Evolutionary conservation across 2,329 filamentous ascomycete species (phyloP), one percentile per base, ranked within the genome.

Genomic region (Epichloe sp.): DNA sequence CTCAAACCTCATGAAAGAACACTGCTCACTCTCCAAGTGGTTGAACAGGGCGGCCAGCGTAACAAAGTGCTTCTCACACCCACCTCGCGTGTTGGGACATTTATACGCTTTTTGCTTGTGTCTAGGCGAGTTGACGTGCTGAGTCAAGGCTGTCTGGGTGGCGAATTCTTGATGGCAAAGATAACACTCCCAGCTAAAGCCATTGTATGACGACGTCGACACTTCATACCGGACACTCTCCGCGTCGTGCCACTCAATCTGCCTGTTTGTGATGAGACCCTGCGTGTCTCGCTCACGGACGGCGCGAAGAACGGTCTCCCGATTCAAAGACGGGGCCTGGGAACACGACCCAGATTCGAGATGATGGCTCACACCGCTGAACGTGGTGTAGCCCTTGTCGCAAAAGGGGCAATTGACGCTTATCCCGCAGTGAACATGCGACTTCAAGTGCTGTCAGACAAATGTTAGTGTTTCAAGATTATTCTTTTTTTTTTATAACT

Each of bases 371-470:
- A 82, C 54, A 11, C 77, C 79, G 1, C 73, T 76, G 2, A 77
- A 76, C 0, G 73, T 73, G 11, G 71, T 65, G 55, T 68, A 78
- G 5, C 4, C 17, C 1, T 38, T 52, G 37, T 65, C 59, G 64
- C 80, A 84, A 58, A 77, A 82, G 0, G 75, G 79, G 52, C 80
- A 85, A 0, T 40, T 1, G 7, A 80, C 60, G 2, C 61, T 61
- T 0, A 46, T 52, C 50, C 72, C 71, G 0, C 67, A 68, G 55
- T 85, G 80, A 48, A 61, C 57, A 6, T 65, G 65, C 0, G 78
- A 82, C 35, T 73, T 74, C 6, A 77, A 67, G 54, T 83, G 80
- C 79, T 82, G 37, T 31, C 3, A 21, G 6, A 35, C 21, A 11
- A 14, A 15, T 8, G 21, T 17, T n/a, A 43, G 5, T 21, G 41